Percentiles rank a stretch among this genome's conserved stretches.
These are phyloP conservation scores for Lepidium didymum DNA, from an alignment of 345 rosid genomes.

Conservation along the genomic window DNA sequence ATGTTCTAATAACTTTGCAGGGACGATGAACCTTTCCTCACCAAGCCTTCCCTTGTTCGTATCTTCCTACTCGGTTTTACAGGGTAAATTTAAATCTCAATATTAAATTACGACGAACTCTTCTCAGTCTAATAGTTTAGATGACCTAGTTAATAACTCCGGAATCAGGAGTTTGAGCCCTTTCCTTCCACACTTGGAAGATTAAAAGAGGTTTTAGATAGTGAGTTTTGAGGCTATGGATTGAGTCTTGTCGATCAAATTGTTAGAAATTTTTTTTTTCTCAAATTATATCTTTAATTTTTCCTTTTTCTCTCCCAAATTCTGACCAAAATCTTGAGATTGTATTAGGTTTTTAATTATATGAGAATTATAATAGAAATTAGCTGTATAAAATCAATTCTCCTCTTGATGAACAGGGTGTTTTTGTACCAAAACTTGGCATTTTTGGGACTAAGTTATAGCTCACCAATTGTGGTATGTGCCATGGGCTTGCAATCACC, in stretches of 20 bases:
- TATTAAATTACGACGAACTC: too few species aligned
- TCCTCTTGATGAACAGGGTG: constrained; percentile 34
- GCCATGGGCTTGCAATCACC: constrained; percentile 73
- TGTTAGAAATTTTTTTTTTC: neutral
- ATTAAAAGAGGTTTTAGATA: too few species aligned
- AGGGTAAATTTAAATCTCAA: constrained; percentile 14
- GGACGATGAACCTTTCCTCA: constrained; percentile 19
- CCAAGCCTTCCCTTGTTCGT: constrained; percentile 24
- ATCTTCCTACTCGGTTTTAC: constrained; percentile 29
- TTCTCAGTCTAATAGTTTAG: too few species aligned
- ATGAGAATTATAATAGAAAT: neutral
- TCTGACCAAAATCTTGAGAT: neutral
- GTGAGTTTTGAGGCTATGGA: too few species aligned
- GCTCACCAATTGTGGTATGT: constrained; percentile 76
- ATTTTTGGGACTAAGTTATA: constrained; percentile 56
- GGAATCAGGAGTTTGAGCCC: too few species aligned
- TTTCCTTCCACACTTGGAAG: too few species aligned
- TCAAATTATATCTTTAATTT: neutral
- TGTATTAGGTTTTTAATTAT: neutral
- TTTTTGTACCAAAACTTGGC: constrained; percentile 55
- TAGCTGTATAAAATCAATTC: neutral
- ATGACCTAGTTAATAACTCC: too few species aligned
- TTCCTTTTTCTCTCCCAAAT: neutral
- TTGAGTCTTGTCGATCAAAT: too few species aligned
- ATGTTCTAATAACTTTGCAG: neutral